Percentiles rank a stretch among this genome's conserved stretches.
These are phyloP conservation scores for Spathaspora arborariae DNA, from an alignment of 805 yeast genomes.

Conservation along the genomic window DNA sequence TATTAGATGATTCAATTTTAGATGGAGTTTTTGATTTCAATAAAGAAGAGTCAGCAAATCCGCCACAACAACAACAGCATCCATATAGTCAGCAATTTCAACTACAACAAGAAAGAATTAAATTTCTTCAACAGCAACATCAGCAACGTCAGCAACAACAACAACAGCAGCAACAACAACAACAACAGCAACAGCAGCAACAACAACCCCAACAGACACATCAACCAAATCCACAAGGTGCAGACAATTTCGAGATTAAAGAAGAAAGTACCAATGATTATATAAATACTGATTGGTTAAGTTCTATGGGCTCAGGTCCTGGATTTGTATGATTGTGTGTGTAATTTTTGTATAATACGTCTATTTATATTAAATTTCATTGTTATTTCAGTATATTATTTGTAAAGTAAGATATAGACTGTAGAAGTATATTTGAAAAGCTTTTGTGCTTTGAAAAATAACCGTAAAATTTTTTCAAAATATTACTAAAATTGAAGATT, in stretches of 20 bases:
- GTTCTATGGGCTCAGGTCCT: constrained; percentile 30
- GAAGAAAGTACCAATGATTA: constrained; percentile 5
- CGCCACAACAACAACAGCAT: constrained; percentile 15
- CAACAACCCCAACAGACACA: neutral
- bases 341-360: neutral
- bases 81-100: constrained; percentile 12
- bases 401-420: neutral
- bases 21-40: constrained; percentile 1
- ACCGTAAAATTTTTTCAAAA: too few relatives aligned
- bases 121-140: constrained; percentile 14
- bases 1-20: constrained; percentile 5
- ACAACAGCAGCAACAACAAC: neutral
- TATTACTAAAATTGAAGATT: too few relatives aligned
- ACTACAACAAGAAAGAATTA: constrained; percentile 15
- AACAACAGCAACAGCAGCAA: neutral
- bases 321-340: constrained; percentile 18
- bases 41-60: neutral
- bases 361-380: neutral
- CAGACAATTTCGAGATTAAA: constrained; percentile 6
- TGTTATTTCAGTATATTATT: neutral
- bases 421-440: too few relatives aligned
- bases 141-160: constrained; percentile 4
- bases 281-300: constrained; percentile 25
- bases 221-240: neutral
- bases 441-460: too few relatives aligned